Evolutionary conservation across 176 grass and related monocot species (phyloP).

Genomic region (Metroxylon sagu): DNA sequence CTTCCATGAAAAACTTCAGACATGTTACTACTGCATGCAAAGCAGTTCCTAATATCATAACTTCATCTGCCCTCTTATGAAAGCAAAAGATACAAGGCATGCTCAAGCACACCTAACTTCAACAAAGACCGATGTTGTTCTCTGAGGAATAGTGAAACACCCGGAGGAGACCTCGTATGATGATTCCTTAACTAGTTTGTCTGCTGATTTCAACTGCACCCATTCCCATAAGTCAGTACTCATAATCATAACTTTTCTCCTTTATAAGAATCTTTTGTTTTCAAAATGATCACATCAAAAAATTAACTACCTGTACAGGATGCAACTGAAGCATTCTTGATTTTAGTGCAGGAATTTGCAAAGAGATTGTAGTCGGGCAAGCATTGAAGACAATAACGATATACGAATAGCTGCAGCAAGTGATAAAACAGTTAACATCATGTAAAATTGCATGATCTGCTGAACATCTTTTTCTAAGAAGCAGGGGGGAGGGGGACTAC

Average conservation of each 20-base stretch:
- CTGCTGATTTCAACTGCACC: conserved; percentile 54
- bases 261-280: too few relatives aligned
- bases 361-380: conserved; percentile 39
- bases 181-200: conserved; percentile 46
- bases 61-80: too few relatives aligned
- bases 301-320: conserved; percentile 57
- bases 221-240: not conserved
- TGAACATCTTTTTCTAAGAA: too few relatives aligned
- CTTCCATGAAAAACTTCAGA: too few relatives aligned
- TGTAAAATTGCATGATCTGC: too few relatives aligned
- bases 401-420: conserved; percentile 53
- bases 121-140: conserved; percentile 61
- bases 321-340: conserved; percentile 55
- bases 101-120: conserved; percentile 9
- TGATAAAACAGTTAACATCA: too few relatives aligned
- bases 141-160: conserved; percentile 42
- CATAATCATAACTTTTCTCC: too few relatives aligned
- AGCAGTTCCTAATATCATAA: too few relatives aligned
- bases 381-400: conserved; percentile 61
- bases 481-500: too few relatives aligned
- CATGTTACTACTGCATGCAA: too few relatives aligned
- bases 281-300: not conserved
- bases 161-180: conserved; percentile 27
- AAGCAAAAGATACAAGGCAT: too few relatives aligned
- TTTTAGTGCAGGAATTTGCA: conserved; percentile 42